Evolutionary conservation across 2,329 filamentous ascomycete genomes (phyloP), one percentile per base, ranked within the genome.

Genomic region (Ceratocystiopsis minuta): DNA sequence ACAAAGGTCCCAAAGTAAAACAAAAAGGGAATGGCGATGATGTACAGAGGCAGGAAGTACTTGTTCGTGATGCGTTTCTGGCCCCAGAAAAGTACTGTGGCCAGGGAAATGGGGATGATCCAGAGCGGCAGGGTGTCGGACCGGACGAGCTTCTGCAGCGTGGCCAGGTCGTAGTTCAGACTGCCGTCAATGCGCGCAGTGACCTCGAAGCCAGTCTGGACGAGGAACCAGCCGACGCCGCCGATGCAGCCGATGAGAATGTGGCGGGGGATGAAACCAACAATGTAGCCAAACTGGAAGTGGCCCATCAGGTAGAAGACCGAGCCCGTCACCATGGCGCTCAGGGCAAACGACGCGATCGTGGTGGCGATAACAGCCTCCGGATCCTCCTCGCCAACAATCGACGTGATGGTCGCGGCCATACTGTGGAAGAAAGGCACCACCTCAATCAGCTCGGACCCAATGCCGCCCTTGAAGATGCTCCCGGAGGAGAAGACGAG

Each of bases 351-450:
- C 1, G 90, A 76, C 2, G 87, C 77, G 52, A 98, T 94, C 3
- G 88, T 94, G 0, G 90, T 98, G 28, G 90, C 87, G 48, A 95
- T 80, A 38, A 98, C 80, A 3, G 85, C 81, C 51, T 90, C 78
- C 1, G 82, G 76, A 20, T 90, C 77, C 16, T 87, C 77, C 47
- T 80, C 74, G 15, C 88, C 84, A 49, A 98, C 78, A 36, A 72
- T 67, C 14, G 67, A 65, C 49, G 90, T 76, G 54, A 96, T 95
- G 28, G 80, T 88, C 48, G 79, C 77, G 1, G 90, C 87, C 88
- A 98, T 98, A 54, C 88, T 93, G 62, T 98, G 90, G 57, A 98
- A 96, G 62, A 98, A 98, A 0, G 88, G 90, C 1, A 98, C 88
- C 1, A 96, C 88, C 61, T 98, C 90, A 50, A 96, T 98, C 77